Base-by-base conservation (phyloP, 768 basidiomycete genomes). In the Boletus tomentosulus region DNA sequence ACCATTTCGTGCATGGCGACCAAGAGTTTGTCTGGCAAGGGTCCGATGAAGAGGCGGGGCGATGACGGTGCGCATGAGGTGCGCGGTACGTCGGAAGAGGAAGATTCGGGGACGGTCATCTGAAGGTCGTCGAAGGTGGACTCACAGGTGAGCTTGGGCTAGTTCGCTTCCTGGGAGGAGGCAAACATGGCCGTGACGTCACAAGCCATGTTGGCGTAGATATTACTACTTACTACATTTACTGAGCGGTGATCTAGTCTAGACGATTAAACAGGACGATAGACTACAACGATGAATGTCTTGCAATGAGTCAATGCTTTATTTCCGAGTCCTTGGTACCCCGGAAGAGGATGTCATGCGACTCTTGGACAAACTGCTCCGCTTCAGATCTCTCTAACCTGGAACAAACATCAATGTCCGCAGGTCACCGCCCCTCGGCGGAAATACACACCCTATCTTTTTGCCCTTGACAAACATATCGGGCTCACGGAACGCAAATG, bases 401-500 rank as follows among this genome's bases (percentile, higher is more conserved):
- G 51, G 27, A 38, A 43, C 45, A 48, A 52, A 22, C 38, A 44
- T 67, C 46, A 62, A 58, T 63, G 43, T 65, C 56, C 59, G 54
- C 28, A 34, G 44, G 55, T 51, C 38, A 25, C 43, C 50, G 35
- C 50, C 9, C 19, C 4, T 28, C 28, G 34, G 16, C 16, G 33
- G 45, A 49, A 43, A 56, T 34, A 73, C 87, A 71, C 62, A 92
- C 86, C 82, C 89, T 42, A 86, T 73, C 46, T 80, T 83, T 46
- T 74, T 78, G 12, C 96, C 96, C 67, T 94, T 92, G 45, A 84
- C 73, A 61, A 81, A 77, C 82, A 96, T 95, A 57, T 87, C 81
- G 13, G 95, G 92, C 65, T 98, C 95, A 24, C 85, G 82, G 27
- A 97, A 72, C 15, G 92, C 89, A 61, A 94, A 93, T 0, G 92